These are phyloP conservation scores for Dysphania ambrosioides DNA, from an alignment of 148 eudicot species.

Conservation along the genomic window DNA sequence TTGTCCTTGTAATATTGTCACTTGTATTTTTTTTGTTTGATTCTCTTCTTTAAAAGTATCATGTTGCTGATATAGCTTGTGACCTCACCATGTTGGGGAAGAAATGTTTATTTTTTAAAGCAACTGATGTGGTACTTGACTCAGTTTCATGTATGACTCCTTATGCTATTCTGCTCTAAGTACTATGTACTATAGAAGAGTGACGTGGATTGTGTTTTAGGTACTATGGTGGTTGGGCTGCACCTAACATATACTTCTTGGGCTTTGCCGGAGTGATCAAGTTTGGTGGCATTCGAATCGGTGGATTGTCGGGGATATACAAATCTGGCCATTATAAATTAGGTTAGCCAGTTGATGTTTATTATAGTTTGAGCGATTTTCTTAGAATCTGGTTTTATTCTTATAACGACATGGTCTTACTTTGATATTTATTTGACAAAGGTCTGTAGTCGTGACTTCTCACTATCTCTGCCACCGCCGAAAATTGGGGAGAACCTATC, in stretches of 20 bases:
- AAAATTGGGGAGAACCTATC: neutral
- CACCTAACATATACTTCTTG: slow-evolving; percentile 90
- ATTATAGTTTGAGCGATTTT: neutral
- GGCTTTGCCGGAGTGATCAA: slow-evolving; percentile 95
- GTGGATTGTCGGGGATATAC: slow-evolving; percentile 96
- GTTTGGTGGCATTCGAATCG: slow-evolving; percentile 89
- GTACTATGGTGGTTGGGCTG: slow-evolving; percentile 99
- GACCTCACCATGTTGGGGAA: neutral
- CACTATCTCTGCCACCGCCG: neutral
- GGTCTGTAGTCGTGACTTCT: neutral
- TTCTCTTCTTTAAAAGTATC: too few species aligned
- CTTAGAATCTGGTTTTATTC: neutral
- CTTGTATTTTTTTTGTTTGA: neutral
- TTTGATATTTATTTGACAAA: neutral
- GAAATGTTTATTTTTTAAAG: neutral
- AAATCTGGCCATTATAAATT: slow-evolving; percentile 58
- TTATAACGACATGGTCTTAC: neutral
- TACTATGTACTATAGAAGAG: slow-evolving; percentile 2
- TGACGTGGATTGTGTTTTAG: slow-evolving; percentile 36
- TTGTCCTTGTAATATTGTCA: neutral
- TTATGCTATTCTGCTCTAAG: slow-evolving; percentile 4
- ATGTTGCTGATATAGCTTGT: slow-evolving; percentile 2
- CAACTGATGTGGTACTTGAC: neutral
- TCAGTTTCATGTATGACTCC: neutral
- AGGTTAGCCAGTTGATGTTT: slow-evolving; percentile 47